A percentile compares a stretch with the other conserved stretches of the same genome.
Evolutionary conservation across 371 early-diverging fungal genomes (phyloP).

Genomic region (Mucor velutinosus): DNA sequence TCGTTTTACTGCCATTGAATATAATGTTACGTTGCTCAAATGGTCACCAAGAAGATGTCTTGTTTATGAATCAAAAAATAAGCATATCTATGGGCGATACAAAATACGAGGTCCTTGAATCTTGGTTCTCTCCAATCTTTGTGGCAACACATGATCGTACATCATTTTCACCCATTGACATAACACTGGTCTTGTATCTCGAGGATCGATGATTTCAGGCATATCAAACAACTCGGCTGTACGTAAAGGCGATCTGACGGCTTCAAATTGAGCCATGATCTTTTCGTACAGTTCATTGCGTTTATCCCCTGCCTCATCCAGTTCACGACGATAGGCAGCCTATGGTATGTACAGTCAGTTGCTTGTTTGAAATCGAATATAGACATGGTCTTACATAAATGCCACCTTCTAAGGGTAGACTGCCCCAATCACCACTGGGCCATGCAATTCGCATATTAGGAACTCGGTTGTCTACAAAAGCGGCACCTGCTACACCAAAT

Average conservation of each 20-base stretch:
- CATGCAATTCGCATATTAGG: constrained; percentile 49
- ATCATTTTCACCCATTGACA: constrained; percentile 48
- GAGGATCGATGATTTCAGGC: constrained; percentile 51
- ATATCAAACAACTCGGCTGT: constrained; percentile 53
- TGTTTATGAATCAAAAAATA: neutral
- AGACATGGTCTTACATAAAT: constrained; percentile 22
- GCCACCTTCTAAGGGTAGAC: constrained; percentile 49
- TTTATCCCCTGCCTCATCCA: constrained; percentile 50
- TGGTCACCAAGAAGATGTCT: neutral
- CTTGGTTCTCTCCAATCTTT: constrained; percentile 37
- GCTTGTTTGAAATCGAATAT: neutral
- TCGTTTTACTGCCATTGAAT: neutral
- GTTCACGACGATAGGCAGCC: constrained; percentile 46
- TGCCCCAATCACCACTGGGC: constrained; percentile 53
- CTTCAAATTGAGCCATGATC: constrained; percentile 44
- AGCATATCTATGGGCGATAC: constrained; percentile 37
- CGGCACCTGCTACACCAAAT: constrained; percentile 56
- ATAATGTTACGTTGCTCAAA: constrained; percentile 1
- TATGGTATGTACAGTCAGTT: neutral
- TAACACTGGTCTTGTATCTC: constrained; percentile 45
- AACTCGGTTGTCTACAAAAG: constrained; percentile 48
- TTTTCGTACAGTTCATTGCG: constrained; percentile 42
- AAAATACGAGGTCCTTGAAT: constrained; percentile 37
- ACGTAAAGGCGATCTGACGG: constrained; percentile 44
- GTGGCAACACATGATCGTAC: constrained; percentile 45